Conservation (phyloP, 305 asterid genomes). For the Plantago coronopus region DNA sequence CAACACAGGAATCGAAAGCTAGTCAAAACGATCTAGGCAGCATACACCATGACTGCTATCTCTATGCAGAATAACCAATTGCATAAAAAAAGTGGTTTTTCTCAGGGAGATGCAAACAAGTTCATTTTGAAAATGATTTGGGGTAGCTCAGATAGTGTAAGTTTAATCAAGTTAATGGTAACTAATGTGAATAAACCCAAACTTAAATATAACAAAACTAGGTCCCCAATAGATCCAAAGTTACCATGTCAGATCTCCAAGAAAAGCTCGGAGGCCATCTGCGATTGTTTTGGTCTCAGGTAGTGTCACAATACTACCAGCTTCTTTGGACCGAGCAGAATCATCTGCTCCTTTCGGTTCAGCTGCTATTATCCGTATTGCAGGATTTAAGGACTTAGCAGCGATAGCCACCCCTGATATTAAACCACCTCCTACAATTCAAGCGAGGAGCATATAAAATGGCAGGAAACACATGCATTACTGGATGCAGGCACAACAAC, state of each 20-base stretch:
- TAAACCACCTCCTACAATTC: slow-evolving; percentile 71
- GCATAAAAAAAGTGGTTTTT: no score
- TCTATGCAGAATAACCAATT: no score
- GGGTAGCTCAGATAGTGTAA: no score
- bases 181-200: neutral
- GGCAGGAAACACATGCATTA: neutral
- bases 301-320: slow-evolving; percentile 55
- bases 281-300: slow-evolving; percentile 73
- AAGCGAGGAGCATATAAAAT: slow-evolving; percentile 8
- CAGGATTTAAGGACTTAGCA: slow-evolving; percentile 80
- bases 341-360: slow-evolving; percentile 94
- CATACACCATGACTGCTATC: no score
- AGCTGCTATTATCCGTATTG: slow-evolving; percentile 66
- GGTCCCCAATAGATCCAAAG: neutral
- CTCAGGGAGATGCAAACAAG: neutral
- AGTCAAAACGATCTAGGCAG: no score
- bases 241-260: slow-evolving; percentile 90
- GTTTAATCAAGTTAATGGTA: no score
- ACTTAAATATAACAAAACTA: neutral
- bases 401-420: slow-evolving; percentile 91
- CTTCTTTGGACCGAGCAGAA: slow-evolving; percentile 68
- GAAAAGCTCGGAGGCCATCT: slow-evolving; percentile 89
- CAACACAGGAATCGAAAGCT: no score
- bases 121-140: neutral
- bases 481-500: slow-evolving; percentile 1